Conservation (phyloP, 352 stramenopile genomes). For the Aphanomyces cochlioides region DNA sequence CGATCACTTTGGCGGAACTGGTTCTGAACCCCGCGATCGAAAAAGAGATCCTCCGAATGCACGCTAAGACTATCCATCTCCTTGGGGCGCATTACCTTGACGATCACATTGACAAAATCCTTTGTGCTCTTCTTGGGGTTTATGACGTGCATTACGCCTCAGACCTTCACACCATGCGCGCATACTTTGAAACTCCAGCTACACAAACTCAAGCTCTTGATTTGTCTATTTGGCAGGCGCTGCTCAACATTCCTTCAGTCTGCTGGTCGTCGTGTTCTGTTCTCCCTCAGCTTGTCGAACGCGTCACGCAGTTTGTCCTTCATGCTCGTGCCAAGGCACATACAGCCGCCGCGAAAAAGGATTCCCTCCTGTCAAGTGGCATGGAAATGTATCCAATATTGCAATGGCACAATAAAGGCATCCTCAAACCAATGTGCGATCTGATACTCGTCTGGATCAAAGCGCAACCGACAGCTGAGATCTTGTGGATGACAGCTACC, state of each 20-base stretch:
- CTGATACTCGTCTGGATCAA: constrained; percentile 70
- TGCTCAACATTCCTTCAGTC: constrained; percentile 43
- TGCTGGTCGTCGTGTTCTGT: constrained; percentile 10
- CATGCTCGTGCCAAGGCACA: constrained; percentile 6
- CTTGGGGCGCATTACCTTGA: constrained; percentile 63
- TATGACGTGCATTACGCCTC: constrained; percentile 70
- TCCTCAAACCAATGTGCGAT: constrained; percentile 75
- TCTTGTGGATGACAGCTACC: constrained; percentile 67
- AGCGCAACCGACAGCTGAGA: constrained; percentile 44
- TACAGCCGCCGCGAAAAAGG: constrained; percentile 22
- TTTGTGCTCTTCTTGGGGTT: constrained; percentile 72
- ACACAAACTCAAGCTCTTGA: constrained; percentile 54
- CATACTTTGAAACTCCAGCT: constrained; percentile 17
- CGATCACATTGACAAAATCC: constrained; percentile 78
- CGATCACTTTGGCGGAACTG: constrained; percentile 72
- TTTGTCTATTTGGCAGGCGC: constrained; percentile 62
- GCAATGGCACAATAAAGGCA: constrained; percentile 50
- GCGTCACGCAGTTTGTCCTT: constrained; percentile 8
- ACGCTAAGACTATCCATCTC: constrained; percentile 62
- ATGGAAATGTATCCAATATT: constrained; percentile 30
- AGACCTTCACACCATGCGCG: constrained; percentile 17
- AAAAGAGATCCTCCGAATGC: constrained; percentile 57
- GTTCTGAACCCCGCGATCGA: constrained; percentile 10
- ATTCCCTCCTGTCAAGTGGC: constrained; percentile 26
- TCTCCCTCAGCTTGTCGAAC: constrained; percentile 17